These are phyloP conservation scores for Trematosphaeria pertusa DNA, from an alignment of 2,329 filamentous ascomycete genomes.

Conservation along the genomic window DNA sequence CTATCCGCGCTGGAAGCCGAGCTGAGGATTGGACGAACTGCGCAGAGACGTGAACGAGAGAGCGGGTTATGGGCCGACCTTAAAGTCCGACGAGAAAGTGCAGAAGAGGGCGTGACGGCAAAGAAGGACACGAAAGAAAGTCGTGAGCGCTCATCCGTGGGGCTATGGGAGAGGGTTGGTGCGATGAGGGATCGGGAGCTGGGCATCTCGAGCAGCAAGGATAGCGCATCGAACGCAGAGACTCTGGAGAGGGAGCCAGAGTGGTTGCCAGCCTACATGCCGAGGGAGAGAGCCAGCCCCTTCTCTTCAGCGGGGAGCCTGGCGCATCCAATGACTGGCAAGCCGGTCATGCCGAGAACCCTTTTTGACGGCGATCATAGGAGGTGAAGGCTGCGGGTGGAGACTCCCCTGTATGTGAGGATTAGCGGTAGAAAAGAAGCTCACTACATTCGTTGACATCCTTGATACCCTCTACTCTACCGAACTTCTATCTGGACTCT, in stretches of 20 bases:
- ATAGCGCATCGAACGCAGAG: not conserved
- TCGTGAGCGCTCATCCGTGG: not conserved
- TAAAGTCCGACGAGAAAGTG: not conserved
- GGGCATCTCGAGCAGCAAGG: not conserved
- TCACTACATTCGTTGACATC: too few species aligned
- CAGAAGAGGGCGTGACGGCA: not conserved
- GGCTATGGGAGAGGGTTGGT: not conserved
- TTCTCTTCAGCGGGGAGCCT: slow-evolving; percentile 12
- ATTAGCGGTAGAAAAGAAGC: too few species aligned
- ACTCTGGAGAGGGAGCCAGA: slow-evolving; percentile 2
- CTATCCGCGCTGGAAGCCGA: slow-evolving; percentile 13
- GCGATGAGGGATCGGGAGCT: not conserved
- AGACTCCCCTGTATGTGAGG: too few species aligned
- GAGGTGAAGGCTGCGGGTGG: not conserved
- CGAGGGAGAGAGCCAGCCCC: slow-evolving; percentile 14
- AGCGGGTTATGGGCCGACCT: slow-evolving; percentile 20
- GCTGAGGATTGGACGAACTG: slow-evolving; percentile 9
- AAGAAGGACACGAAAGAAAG: not conserved
- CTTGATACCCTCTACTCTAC: too few species aligned
- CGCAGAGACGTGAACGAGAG: not conserved
- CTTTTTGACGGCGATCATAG: slow-evolving; percentile 4
- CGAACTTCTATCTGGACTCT: too few species aligned
- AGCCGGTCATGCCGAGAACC: slow-evolving; percentile 10
- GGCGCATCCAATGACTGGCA: slow-evolving; percentile 2
- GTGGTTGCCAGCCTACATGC: slow-evolving; percentile 10